Evolutionary conservation across 495 filamentous ascomycete genomes (phyloP), one percentile per base, ranked within the genome.

Genomic region (Podospora comata): DNA sequence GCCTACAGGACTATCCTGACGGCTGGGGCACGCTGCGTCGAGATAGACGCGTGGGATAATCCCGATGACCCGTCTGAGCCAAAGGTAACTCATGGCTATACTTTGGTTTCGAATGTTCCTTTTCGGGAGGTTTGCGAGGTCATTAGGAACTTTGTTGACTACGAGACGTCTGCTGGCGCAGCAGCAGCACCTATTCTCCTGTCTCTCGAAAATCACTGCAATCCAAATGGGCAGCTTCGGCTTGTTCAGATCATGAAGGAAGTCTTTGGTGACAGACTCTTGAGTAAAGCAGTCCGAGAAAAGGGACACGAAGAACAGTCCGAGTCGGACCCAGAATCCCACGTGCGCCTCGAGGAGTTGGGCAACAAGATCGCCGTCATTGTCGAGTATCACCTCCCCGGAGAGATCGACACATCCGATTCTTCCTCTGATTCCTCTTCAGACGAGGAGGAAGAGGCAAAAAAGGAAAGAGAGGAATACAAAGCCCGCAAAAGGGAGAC

Each of bases 21-120:
- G 5, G 77, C 83, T 4, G 85, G 85, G 19, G 82, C 84, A 6
- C 70, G 84, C 16, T 87, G 85, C 67, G 82, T 87, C n/a, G 85
- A 87, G 72, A 87, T 87, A 54, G 84, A 86, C 66, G 85, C 83
- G 11, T 87, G 85, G 84, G 83, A 87, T 67, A 76, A 84, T 64
- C 71, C 78, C 18, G 81, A 85, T 27, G 68, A 84, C 65, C 67
- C 64, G 7, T 76, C 79, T 15, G 85, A 86, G 64, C 85, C 84
- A 0, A 86, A 85, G 68, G 84, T 86, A 44, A 87, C 85, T 4
- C 84, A 87, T 64, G 84, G 84, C 0, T 86, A 80, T 64, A 87
- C 84, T 1, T 77, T 87, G 1, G 83, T 85, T 3, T 85, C 83
- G 23, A 74, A 85, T 68, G 84, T 87, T 56, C 78, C 78, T 4